Evolutionary conservation across 257 asterid genomes (phyloP), one percentile per base, ranked within the genome.

Genomic region (Salvia miltiorrhiza): DNA sequence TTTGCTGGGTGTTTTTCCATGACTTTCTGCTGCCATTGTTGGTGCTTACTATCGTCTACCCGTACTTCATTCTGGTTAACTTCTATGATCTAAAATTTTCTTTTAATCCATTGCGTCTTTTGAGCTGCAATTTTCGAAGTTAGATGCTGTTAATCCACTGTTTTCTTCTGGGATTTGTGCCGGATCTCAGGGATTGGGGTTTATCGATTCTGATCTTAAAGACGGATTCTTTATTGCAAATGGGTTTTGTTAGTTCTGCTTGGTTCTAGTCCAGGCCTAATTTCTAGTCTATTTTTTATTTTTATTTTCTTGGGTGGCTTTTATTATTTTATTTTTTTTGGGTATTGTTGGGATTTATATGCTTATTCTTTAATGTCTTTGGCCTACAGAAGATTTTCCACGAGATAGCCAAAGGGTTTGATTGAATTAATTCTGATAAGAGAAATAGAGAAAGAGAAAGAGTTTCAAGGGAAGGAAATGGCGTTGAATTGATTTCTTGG

Each of bases 161-260:
- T 4, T 62, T 26, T 60, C 16, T 52, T 57, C 52, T 28, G 63
- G 50, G 63, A 52, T 21, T 60, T 45, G 13, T 76, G 63, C 75
- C 52, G 82, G 88, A 83, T 83, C 85, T 83, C 65, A 20, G 69
- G 77, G 75, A 30, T 76, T 75, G 49, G 68, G 70, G 73, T 50
- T 83, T 65, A 13, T 17, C 7, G 49, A 23, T 26, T 58, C 67
- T 72, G 78, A 72, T 77, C 79, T 72, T 80, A n/a, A 35, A 24
- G 63, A 6, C 40, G 48, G 23, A 62, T 32, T 63, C 7, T 48
- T 58, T 28, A 16, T 39, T 57, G 63, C 9, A 23, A 50, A 35
- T 21, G 35, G 65, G 40, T 10, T 60, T 58, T 57, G 26, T 41
- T 23, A 28, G 2, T 53, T 66, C 68, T 77, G 65, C 45, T 77